Base-by-base conservation (phyloP, 2,329 filamentous ascomycete species). In the Ceratocystis variospora region DNA sequence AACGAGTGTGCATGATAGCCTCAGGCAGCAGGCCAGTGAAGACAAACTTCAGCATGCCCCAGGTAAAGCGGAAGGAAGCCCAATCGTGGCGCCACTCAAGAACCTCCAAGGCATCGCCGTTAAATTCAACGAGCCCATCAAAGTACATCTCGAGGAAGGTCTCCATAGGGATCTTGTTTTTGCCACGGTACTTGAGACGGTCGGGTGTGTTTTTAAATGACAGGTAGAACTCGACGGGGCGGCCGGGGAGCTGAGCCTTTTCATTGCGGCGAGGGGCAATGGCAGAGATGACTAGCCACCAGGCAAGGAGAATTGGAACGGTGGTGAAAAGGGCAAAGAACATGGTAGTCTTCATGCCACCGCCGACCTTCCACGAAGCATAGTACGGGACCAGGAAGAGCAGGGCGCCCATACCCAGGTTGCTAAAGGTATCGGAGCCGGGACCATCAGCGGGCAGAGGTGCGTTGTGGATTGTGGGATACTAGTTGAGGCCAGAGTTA, bases 61-160 rank as follows among this genome's bases (percentile, higher is more conserved):
- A 77, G 69, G 93, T 96, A 78, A 97, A 96, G 73, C 86, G 83
- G 81, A 96, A 96, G 80, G 83, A 94, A 71, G 90, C 90, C 94
- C 94, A 97, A 77, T 99, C 94, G 75, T 97, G 93, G 73, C 94
- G 83, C 80, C 94, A 94, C 78, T 97, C 94, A 77, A 97, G 79
- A 61, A 89, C 81, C 74, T 97, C 93, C 69, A 97, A 82, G 72
- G 82, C 84, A 77, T 97, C 94, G 67, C 91, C 92, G 76, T 96
- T 97, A 82, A 96, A 93, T 72, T 96, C 90, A 70, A 96, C 91
- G 67, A 96, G 86, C 68, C 90, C 90, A 74, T 94, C 88, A 77
- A 97, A 96, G 82, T 96, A 97, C 88, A 93, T 96, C 78, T 96
- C 92, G 75, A 95, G 87, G 81, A 97, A 97, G 28, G 90, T 95